phyloP scores from a whole-genome alignment of 148 eudicot genomes.

The Mesembryanthemum crystallinum region DNA sequence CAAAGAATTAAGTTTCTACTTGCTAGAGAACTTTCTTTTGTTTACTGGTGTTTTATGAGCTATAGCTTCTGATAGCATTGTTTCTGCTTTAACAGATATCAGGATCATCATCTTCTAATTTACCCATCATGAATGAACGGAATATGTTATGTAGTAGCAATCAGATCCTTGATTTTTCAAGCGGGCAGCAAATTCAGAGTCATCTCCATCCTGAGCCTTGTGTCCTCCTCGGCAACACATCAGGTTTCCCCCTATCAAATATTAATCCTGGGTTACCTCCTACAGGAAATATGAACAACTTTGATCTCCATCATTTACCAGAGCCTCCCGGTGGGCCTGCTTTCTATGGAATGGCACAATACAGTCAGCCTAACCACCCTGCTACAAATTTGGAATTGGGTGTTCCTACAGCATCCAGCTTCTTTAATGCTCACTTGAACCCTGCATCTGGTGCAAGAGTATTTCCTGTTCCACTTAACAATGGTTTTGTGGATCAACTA shows the following conservation, averaged over 20 bases:
- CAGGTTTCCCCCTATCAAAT: constrained; percentile 51
- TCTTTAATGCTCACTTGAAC: constrained; percentile 48
- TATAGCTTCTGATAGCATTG: neutral
- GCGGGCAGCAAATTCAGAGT: constrained; percentile 54
- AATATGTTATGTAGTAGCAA: constrained; percentile 50
- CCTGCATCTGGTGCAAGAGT: constrained; percentile 51
- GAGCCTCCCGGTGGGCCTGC: constrained; percentile 46
- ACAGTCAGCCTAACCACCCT: constrained; percentile 54
- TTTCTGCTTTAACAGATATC: constrained; percentile 17
- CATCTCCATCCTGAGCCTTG: constrained; percentile 61
- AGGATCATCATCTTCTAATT: constrained; percentile 6
- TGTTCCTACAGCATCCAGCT: constrained; percentile 38
- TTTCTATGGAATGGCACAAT: constrained; percentile 54
- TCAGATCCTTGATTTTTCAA: constrained; percentile 51
- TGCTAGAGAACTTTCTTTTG: no score
- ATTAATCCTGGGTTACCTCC: constrained; percentile 44
- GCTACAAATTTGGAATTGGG: constrained; percentile 51
- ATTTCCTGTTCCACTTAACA: constrained; percentile 53
- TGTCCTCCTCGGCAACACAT: constrained; percentile 41
- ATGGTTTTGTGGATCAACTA: constrained; percentile 50
- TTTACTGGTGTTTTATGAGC: neutral
- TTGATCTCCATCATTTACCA: constrained; percentile 42
- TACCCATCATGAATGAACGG: constrained; percentile 58
- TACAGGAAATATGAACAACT: constrained; percentile 44
- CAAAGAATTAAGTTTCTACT: neutral